Evolutionary conservation across 2,329 filamentous ascomycete species (phyloP), one percentile per base, ranked within the genome.

Genomic region (Geosmithia putterillii): DNA sequence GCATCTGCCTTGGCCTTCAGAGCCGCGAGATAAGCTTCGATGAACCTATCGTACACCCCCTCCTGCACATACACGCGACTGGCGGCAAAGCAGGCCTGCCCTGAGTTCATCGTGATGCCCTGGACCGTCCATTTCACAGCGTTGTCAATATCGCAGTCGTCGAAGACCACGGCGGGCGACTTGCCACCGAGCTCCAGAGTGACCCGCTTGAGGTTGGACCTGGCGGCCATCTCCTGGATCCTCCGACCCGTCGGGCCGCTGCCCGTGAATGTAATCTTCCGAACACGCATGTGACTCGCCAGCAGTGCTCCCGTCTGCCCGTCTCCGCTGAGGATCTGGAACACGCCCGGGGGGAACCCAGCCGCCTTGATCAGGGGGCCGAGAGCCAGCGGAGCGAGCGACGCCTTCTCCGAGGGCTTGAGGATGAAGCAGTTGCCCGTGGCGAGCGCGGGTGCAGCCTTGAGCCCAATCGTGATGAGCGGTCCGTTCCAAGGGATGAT

Each of bases 401-500:
- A 75, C 3, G 75, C 79, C 60, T 79, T 74, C 55, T 79, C 76
- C 15, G 76, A 72, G 15, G 74, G 66, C 61, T 80, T 80, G 39
- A 79, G 60, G 25, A 80, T 65, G 28, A 79, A 62, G 2, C 73
- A 73, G 58, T 79, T 79, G 45, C 76, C 75, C 46, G 71, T 70
- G 23, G 74, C 73, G 40, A 79, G 54, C 7, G 75, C 76, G 25
- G 83, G 82, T 18, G 79, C 82, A 14, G 86, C 69, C 55, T 86
- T 86, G 80, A 81, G 85, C 18, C 36, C 35, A 17, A 36, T 36
- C 42, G 40, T 43, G 42, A n/a, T 17, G 14, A 43, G 35, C 3
- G 81, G 81, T 51, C 79, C 84, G 58, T 86, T 86, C 80, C 81
- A 86, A 4, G 80, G 79, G 47, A 83, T 83, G 46, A 85, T 84